Base-by-base conservation (phyloP, 179 eudicot genomes). In the Corrigiola litoralis region DNA sequence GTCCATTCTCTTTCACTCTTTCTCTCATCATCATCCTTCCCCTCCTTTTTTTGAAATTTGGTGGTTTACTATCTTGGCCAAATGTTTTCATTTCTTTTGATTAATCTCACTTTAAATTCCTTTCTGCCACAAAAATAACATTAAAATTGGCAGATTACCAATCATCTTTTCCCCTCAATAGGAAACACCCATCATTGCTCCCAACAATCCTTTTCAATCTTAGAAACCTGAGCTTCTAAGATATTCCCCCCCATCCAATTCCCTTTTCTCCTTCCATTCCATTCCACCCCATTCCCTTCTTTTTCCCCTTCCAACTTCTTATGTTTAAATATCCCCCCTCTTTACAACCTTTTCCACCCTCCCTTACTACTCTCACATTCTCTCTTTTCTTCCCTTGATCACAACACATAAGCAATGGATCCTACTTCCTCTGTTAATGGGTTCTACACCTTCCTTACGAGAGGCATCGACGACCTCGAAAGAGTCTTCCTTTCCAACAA, bases 401-500 rank as follows among this genome's bases (percentile, higher is more conserved):
- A 0, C 4, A 14, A 68, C 37, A 8, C 27, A 57, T 37, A 12
- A 52, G 31, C 37, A 25, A 85, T 82, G 91, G 89, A 90, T 82
- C 84, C 85, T 66, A 80, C 82, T 23, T 79, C 97, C 71, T 87
- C 95, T 62, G 90, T 92, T n/a, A 92, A 87, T 80, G 97, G 90
- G 71, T 92, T 84, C 81, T 92, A 85, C 85, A 68, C 80, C 66
- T 87, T 85, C 61, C 72, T 92, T 24, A 85, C 92, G 33, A 65
- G 92, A 70, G 96, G 97, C 10, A 82, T 92, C 29, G 97, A 90
- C 45, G 97, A 92, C 71, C 90, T 92, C 9, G 96, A 92, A 68
- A 72, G 88, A 5, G 67, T 75, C 0, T 85, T 85, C 38, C 75
- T 81, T n/a, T 84, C 96, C 1, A 87, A 56, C 28, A 87, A 82